A percentile compares a stretch with the other conserved stretches of the same genome.
phyloP scores from a whole-genome alignment of 768 basidiomycete genomes.

The Leccinum barrowsii region DNA sequence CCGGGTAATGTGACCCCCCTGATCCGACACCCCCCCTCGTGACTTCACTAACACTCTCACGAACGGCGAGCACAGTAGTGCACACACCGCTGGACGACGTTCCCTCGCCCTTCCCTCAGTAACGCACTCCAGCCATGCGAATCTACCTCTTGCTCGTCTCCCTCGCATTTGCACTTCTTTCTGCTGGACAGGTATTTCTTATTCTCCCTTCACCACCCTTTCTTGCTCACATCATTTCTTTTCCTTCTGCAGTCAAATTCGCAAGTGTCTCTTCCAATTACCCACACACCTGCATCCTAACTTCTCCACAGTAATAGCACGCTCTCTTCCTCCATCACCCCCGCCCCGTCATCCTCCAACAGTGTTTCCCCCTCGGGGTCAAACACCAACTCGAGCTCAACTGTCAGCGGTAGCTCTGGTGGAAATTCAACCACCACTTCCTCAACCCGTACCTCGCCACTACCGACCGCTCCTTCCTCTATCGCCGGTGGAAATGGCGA shows the following conservation, averaged over 20 bases:
- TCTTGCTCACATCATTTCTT: constrained; percentile 3
- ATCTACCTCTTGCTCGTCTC: constrained; percentile 30
- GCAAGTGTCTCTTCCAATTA: constrained; percentile 32
- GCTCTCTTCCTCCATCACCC: constrained; percentile 43
- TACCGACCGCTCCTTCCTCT: constrained; percentile 56
- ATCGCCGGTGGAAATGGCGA: constrained; percentile 50
- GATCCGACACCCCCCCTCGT: constrained; percentile 9
- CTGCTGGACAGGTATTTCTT: constrained; percentile 32
- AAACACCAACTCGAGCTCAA: constrained; percentile 22
- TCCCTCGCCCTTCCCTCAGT: not conserved
- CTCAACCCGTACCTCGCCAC: constrained; percentile 7
- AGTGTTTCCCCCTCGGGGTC: constrained; percentile 21
- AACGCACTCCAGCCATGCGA: constrained; percentile 23
- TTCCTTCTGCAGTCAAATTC: constrained; percentile 26
- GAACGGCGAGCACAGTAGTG: not conserved
- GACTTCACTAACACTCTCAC: constrained; percentile 7
- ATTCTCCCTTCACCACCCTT: not conserved
- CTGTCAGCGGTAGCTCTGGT: constrained; percentile 10
- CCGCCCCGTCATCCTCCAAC: constrained; percentile 34
- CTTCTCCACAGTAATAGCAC: constrained; percentile 40
- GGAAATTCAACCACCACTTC: constrained; percentile 32
- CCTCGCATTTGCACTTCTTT: constrained; percentile 26
- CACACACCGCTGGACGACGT: not conserved
- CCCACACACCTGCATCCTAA: constrained; percentile 34
- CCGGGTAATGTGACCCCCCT: constrained; percentile 8